Conservation (phyloP, 1,284 basidiomycete species). For the Papiliotrema nemorosa region DNA sequence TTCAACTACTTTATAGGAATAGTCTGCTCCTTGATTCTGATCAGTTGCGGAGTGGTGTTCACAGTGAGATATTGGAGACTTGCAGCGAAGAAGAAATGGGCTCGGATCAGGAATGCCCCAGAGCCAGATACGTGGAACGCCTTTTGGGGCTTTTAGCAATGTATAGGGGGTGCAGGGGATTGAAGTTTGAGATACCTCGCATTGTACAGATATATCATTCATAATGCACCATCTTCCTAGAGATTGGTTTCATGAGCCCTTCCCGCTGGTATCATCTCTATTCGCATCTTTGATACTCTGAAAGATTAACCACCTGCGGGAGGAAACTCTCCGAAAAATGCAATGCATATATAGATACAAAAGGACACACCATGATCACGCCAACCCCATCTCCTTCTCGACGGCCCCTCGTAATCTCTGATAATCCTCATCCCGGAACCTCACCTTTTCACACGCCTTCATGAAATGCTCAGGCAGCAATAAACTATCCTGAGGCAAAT, state of each 20-base stretch:
- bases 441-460: constrained; percentile 38
- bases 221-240: no score
- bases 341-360: no score
- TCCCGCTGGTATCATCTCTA: constrained; percentile 1
- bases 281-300: no score
- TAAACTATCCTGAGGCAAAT: constrained; percentile 44
- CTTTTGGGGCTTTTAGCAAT: constrained; percentile 41
- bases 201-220: not conserved
- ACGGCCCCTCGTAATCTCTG: constrained; percentile 34
- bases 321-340: no score
- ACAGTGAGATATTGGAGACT: constrained; percentile 47
- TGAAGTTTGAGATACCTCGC: no score
- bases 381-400: constrained; percentile 31
- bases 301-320: no score
- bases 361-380: not conserved
- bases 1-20: constrained; percentile 42
- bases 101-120: constrained; percentile 21
- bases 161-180: no score
- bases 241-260: no score
- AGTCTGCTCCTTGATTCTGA: constrained; percentile 30
- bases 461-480: constrained; percentile 45
- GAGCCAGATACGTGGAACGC: constrained; percentile 37
- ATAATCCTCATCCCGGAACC: constrained; percentile 43
- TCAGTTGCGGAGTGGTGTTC: constrained; percentile 36
- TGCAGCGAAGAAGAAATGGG: constrained; percentile 34